These are phyloP conservation scores for Starmerella stigmatis DNA, from an alignment of 805 yeast species.

Conservation along the genomic window DNA sequence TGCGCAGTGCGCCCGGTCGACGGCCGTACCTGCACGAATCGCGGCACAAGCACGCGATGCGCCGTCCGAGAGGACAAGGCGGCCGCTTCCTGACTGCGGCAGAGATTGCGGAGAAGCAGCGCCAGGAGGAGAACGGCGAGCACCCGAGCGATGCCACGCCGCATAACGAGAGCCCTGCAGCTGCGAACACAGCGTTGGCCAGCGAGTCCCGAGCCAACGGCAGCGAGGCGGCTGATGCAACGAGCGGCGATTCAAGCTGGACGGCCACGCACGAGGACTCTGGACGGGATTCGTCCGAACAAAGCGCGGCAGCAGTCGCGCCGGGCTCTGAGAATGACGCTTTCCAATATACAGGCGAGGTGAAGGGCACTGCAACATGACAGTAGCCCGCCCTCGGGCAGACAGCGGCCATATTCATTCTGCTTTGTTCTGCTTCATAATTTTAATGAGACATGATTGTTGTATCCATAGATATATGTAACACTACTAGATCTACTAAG, in stretches of 20 bases:
- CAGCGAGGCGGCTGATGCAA: background rate
- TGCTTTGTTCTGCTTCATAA: background rate
- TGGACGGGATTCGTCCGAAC: background rate
- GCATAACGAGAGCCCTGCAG: background rate
- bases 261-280: background rate
- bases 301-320: background rate
- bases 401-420: too few species aligned
- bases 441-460: constrained; percentile 5
- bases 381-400: too few species aligned
- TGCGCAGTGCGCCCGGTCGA: constrained; percentile 79
- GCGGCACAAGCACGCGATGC: constrained; percentile 97
- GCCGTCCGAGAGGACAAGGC: constrained; percentile 98
- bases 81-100: constrained; percentile 95
- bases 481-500: background rate
- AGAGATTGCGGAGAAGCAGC: constrained; percentile 42
- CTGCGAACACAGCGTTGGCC: background rate
- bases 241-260: background rate
- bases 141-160: background rate
- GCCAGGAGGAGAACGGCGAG: background rate
- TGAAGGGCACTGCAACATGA: too few species aligned
- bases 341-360: background rate
- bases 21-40: constrained; percentile 93
- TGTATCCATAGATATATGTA: constrained; percentile 4
- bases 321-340: background rate
- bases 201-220: constrained; percentile 1